Evolutionary conservation across 1,284 basidiomycete genomes (phyloP).

Genomic region (Meira miltonrushii): DNA sequence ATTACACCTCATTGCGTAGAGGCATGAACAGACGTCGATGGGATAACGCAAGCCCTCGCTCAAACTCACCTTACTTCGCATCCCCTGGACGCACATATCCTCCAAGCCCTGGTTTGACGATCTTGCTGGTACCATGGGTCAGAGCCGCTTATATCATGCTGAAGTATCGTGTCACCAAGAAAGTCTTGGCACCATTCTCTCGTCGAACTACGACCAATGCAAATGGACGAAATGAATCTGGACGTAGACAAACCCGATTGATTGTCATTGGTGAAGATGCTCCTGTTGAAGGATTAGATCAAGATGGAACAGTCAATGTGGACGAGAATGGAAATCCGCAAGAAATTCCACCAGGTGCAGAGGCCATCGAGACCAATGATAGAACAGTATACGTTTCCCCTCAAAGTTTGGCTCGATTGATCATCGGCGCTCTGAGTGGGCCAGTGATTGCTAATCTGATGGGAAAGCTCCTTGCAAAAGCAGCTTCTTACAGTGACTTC

Average conservation of each 20-base stretch:
- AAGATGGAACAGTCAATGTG: constrained; percentile 5
- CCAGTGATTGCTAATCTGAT: constrained; percentile 36
- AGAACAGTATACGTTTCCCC: constrained; percentile 33
- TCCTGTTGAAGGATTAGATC: constrained; percentile 18
- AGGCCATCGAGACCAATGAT: constrained; percentile 12
- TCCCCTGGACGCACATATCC: constrained; percentile 22
- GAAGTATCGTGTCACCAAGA: constrained; percentile 30
- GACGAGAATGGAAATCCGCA: constrained; percentile 5
- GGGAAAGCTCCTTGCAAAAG: constrained; percentile 19
- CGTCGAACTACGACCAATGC: constrained; percentile 1
- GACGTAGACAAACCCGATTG: constrained; percentile 18
- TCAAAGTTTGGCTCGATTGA: constrained; percentile 29
- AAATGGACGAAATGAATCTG: background rate
- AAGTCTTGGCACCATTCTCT: constrained; percentile 26
- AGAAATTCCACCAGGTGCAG: constrained; percentile 11
- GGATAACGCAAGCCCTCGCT: too few relatives aligned
- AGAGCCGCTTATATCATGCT: constrained; percentile 35
- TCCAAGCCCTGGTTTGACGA: constrained; percentile 32
- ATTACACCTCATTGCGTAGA: background rate
- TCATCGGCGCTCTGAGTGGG: constrained; percentile 35
- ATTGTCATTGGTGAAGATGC: constrained; percentile 26
- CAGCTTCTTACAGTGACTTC: constrained; percentile 7
- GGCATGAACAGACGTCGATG: too few relatives aligned
- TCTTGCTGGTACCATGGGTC: constrained; percentile 41
- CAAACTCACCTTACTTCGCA: background rate